Base-by-base conservation (phyloP, 2,329 filamentous ascomycete species). In the Cordyceps fumosorosea region DNA sequence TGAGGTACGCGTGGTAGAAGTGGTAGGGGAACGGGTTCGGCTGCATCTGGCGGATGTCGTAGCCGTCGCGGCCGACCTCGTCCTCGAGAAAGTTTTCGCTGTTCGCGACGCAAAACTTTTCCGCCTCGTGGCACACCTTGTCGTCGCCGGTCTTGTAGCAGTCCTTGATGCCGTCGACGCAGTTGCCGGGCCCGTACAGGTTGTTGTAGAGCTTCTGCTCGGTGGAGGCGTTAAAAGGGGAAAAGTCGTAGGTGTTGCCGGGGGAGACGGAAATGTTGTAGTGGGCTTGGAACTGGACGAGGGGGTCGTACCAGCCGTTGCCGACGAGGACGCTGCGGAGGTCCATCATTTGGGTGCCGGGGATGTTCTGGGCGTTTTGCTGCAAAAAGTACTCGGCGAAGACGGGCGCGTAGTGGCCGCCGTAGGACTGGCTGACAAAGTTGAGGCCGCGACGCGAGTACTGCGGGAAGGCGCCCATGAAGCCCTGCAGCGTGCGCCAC, bases 371-470 rank as follows among this genome's bases (percentile, higher is more conserved):
- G 12, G 76, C 71, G 64, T 90, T 91, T 72, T 90, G 86, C 60
- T 82, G 70, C 69, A 87, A 80, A 74, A 81, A 83, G 62, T 80
- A 74, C 1, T 75, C 74, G n/a, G 84, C 81, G 67, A 89, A 87
- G 0, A 80, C 79, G 1, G 87, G 86, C 0, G 85, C 88, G 67
- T 89, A 91, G 64, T 86, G 84, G 5, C 89, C 89, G 29, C 87
- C 84, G 71, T 89, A 88, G 70, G 84, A 87, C 72, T 90, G 86
- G 1, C 86, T 81, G 67, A 87, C 89, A 1, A 90, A 73, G 67
- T 86, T 85, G 56, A 90, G 79, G 14, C 84, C 82, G 53, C 80
- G 75, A 63, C 78, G 74, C 34, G 73, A 71, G 70, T 85, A 84
- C 65, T 83, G 76, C 0, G 84, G 84, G 62, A 87, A 87, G 16